These are phyloP conservation scores for Talaromyces funiculosus DNA, from an alignment of 2,329 filamentous ascomycete genomes.

Conservation along the genomic window DNA sequence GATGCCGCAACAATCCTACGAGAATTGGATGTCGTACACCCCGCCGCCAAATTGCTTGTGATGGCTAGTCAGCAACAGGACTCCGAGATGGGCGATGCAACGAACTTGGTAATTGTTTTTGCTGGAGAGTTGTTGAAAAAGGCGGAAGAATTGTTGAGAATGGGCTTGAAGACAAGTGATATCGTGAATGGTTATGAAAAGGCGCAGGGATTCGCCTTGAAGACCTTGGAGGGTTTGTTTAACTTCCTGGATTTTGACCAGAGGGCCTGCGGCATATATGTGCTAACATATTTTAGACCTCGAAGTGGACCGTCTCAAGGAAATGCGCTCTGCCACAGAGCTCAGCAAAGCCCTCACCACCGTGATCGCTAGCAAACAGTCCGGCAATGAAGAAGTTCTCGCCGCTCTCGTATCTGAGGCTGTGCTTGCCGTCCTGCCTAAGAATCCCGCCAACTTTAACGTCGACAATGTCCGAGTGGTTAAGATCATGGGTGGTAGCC, in stretches of 20 bases:
- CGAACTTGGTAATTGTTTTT: slow-evolving; percentile 92
- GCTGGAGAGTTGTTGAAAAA: slow-evolving; percentile 94
- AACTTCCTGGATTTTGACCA: neutral
- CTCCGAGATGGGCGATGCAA: slow-evolving; percentile 97
- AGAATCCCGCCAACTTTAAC: slow-evolving; percentile 94
- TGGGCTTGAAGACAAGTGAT: slow-evolving; percentile 98
- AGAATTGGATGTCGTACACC: slow-evolving; percentile 97
- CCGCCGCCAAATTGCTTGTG: slow-evolving; percentile 91
- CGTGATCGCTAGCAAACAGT: slow-evolving; percentile 95
- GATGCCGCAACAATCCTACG: slow-evolving; percentile 95
- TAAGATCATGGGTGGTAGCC: slow-evolving; percentile 97
- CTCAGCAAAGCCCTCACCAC: slow-evolving; percentile 93
- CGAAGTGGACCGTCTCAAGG: slow-evolving; percentile 81
- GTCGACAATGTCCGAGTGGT: slow-evolving; percentile 98
- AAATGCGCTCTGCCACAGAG: slow-evolving; percentile 73
- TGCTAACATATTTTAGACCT: slow-evolving; percentile 50
- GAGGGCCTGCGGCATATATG: neutral
- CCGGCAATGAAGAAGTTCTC: slow-evolving; percentile 82
- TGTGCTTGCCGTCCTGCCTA: slow-evolving; percentile 81
- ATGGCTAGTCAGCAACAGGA: slow-evolving; percentile 99
- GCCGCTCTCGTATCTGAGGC: slow-evolving; percentile 81
- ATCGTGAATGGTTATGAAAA: slow-evolving; percentile 94
- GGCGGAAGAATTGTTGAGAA: slow-evolving; percentile 89
- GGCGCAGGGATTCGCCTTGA: slow-evolving; percentile 81
- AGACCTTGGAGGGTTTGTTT: slow-evolving; percentile 66